Evolutionary conservation across 257 asterid species (phyloP).

Genomic region (Coffea canephora): DNA sequence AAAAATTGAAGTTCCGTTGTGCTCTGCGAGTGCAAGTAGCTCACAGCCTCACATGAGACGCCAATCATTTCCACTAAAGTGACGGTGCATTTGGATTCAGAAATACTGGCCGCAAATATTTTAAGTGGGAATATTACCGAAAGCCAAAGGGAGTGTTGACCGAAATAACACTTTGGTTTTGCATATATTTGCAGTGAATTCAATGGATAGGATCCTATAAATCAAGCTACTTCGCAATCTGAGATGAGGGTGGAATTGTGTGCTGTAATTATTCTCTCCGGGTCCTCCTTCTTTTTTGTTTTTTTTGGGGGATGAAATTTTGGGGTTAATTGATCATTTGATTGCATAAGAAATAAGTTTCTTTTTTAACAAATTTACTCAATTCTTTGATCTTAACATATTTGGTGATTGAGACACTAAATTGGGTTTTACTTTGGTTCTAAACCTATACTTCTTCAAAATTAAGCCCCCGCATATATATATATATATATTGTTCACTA

Average conservation of each 20-base stretch:
- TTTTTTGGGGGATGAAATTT: too few species aligned
- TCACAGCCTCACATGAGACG: constrained; percentile 13
- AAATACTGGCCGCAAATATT: not conserved
- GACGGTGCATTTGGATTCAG: not conserved
- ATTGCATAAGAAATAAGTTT: too few species aligned
- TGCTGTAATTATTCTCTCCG: not conserved
- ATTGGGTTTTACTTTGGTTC: not conserved
- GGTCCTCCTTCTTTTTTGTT: too few species aligned
- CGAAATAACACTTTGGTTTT: not conserved
- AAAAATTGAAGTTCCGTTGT: constrained; percentile 8
- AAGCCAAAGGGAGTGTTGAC: not conserved
- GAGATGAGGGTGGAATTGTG: not conserved
- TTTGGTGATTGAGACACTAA: not conserved
- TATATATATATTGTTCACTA: not conserved
- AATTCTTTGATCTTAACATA: not conserved
- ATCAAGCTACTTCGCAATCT: not conserved
- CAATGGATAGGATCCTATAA: not conserved
- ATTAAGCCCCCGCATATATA: not conserved
- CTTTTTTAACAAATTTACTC: too few species aligned
- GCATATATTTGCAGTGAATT: not conserved
- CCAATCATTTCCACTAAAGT: not conserved
- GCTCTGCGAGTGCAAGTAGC: constrained; percentile 16
- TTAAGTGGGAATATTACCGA: not conserved
- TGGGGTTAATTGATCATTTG: not conserved
- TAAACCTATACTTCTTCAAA: not conserved